Conservation (phyloP, 78 protist species). For the Protostelium mycophagum region DNA sequence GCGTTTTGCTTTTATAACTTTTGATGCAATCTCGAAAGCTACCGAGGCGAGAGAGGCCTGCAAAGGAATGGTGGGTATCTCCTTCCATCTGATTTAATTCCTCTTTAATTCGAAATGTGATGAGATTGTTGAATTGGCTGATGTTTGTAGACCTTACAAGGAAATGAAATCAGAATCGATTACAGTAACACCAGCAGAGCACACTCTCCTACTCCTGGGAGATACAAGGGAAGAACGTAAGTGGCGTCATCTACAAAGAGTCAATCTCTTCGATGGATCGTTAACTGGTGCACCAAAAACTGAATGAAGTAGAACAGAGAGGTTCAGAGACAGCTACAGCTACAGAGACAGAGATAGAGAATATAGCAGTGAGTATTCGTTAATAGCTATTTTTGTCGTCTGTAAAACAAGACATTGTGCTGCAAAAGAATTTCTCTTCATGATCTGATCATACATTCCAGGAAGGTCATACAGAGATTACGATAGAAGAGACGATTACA, state of each 20-base stretch:
- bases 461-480: background rate
- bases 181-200: slow-evolving; percentile 33
- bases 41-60: slow-evolving; percentile 31
- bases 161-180: slow-evolving; percentile 37
- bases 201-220: slow-evolving; percentile 53
- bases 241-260: background rate
- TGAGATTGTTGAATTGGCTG: background rate
- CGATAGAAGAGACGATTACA: background rate
- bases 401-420: too few relatives aligned
- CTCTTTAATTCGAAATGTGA: background rate
- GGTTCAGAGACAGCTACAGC: background rate
- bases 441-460: background rate
- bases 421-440: too few relatives aligned
- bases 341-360: background rate
- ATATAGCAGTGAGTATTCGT: too few relatives aligned
- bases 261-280: background rate
- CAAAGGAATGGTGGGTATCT: slow-evolving; percentile 15
- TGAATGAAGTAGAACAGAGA: background rate
- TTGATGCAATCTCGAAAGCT: slow-evolving; percentile 33
- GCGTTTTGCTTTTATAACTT: slow-evolving; percentile 48
- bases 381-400: too few relatives aligned
- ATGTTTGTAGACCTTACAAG: slow-evolving; percentile 5
- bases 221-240: slow-evolving; percentile 27
- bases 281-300: background rate
- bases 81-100: background rate